A percentile compares a stretch with the other conserved stretches of the same genome.
phyloP scores from a whole-genome alignment of 1,284 basidiomycete species.

The Malassezia equina region DNA sequence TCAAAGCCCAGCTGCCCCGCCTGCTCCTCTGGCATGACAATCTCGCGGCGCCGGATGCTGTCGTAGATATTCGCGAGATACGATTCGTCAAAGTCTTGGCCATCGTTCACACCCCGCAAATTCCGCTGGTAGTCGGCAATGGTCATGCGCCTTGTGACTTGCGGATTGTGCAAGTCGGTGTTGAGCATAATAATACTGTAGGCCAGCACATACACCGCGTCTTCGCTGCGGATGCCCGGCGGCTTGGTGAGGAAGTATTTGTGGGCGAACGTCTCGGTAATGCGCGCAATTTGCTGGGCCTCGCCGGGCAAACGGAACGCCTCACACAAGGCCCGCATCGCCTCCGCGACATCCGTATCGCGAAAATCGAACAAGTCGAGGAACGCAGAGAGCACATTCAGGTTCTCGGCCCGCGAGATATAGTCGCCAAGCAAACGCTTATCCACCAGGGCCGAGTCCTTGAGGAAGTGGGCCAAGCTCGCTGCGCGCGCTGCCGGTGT shows the following conservation, averaged over 20 bases:
- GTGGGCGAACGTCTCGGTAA: constrained; percentile 88
- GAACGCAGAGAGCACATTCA: constrained; percentile 75
- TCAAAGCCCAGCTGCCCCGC: constrained; percentile 94
- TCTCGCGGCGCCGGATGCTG: constrained; percentile 84
- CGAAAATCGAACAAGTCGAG: constrained; percentile 82
- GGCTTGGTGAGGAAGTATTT: constrained; percentile 77
- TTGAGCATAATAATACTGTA: constrained; percentile 98
- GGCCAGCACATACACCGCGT: constrained; percentile 86
- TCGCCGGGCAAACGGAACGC: constrained; percentile 91
- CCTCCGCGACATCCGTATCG: constrained; percentile 82
- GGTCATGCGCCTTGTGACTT: constrained; percentile 94
- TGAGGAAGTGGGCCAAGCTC: constrained; percentile 65
- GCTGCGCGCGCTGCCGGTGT: constrained; percentile 52
- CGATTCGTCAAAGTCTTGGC: constrained; percentile 69
- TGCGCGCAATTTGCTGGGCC: constrained; percentile 81
- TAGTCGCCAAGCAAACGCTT: constrained; percentile 91
- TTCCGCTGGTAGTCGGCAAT: constrained; percentile 89
- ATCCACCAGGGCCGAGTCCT: constrained; percentile 73
- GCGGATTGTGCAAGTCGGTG: constrained; percentile 94
- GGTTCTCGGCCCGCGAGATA: constrained; percentile 76
- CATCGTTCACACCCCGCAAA: constrained; percentile 82
- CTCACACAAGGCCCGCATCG: constrained; percentile 86
- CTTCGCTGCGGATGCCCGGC: constrained; percentile 80
- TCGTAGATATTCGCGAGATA: constrained; percentile 85
- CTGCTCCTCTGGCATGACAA: constrained; percentile 96